Conservation (phyloP, 345 rosid species). For the Punica granatum region DNA sequence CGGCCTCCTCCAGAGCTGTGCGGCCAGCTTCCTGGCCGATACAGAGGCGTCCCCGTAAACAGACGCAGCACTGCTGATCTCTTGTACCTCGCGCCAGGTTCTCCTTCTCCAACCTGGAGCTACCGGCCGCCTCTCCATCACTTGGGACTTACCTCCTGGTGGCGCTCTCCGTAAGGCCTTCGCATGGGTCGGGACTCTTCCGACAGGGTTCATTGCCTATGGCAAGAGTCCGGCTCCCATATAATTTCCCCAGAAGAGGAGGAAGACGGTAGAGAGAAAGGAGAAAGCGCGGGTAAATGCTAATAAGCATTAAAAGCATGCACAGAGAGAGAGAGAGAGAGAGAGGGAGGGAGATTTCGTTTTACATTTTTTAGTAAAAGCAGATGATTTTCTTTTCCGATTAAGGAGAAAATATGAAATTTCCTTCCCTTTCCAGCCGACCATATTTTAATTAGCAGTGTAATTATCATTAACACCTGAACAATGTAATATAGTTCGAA, state of each 20-base stretch:
- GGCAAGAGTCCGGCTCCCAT: background rate
- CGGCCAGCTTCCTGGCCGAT: constrained; percentile 84
- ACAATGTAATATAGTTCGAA: no score
- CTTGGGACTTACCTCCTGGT: background rate
- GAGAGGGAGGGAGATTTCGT: no score
- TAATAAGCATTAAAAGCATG: no score
- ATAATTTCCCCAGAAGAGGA: no score
- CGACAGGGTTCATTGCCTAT: background rate
- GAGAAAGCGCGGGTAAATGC: background rate
- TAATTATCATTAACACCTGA: no score
- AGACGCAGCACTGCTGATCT: background rate
- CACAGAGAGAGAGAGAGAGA: no score
- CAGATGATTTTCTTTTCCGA: no score
- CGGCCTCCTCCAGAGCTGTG: constrained; percentile 82
- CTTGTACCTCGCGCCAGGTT: background rate
- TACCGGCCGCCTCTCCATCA: background rate
- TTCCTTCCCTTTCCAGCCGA: no score
- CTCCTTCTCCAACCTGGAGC: background rate
- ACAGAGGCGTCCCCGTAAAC: constrained; percentile 13
- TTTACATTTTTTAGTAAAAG: no score
- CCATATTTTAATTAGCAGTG: no score
- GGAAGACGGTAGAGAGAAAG: no score
- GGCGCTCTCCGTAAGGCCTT: background rate
- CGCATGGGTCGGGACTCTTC: background rate
- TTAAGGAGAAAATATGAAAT: no score